Evolutionary conservation across 306 rosid species (phyloP), one percentile per base, ranked within the genome.

Genomic region (Begonia peltatifolia): DNA sequence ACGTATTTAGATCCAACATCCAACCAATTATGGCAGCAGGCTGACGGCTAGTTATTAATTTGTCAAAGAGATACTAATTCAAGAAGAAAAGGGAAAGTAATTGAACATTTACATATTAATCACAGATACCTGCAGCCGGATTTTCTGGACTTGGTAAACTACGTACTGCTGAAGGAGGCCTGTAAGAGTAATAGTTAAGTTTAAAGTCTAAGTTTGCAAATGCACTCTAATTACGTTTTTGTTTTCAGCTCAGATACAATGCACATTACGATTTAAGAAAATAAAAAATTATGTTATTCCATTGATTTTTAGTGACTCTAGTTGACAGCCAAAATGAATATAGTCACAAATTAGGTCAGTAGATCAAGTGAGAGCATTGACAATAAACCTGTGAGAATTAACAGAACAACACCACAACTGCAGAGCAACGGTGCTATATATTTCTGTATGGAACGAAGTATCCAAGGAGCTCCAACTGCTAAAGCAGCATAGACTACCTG

Each of bases 71-170:
- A 30, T 30, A 30, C 6, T 30, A 5, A 59, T 50, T 17, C 17
- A 10, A 43, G 38, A 58, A 11, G 14, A 52, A 51, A 3, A 57
- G 53, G 43, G 60, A 38, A 47, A 23, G 9, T 14, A 58, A 23
- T 30, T 30, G 38, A 30, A 5, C 38, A 7, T 30, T 30, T 5
- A 30, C 38, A 30, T 30, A 30, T 30, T 30, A 30, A 30, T 30
- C 38, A 30, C 38, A 30, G 13, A 56, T 71, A 86, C 99, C 93
- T 92, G 99, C 75, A 92, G 71, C 36, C 96, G 87, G 67, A 92
- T 86, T 66, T 92, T 92, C 35, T 92, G 99, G 59, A 92, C 99
- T 73, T 92, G 96, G 75, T 70, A 81, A 30, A 92, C 99, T 74
- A 92, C 69, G 74, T 92, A 92, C 56, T 92, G 99, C 66, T 86